phyloP scores from a whole-genome alignment of 495 filamentous ascomycete species.

The Aspergillus sclerotioniger region DNA sequence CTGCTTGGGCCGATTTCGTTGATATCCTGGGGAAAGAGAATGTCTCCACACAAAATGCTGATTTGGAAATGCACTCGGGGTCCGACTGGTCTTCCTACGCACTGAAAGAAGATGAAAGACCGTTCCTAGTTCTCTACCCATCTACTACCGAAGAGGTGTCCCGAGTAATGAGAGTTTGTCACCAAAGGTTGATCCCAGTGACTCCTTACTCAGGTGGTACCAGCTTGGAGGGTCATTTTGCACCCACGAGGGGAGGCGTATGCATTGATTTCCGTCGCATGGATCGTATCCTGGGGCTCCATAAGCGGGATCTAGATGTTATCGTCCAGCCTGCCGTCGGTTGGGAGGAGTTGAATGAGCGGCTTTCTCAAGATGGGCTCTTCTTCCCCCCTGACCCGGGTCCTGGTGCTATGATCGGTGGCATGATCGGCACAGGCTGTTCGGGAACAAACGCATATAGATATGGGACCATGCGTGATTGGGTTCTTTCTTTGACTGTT shows the following conservation, averaged over 20 bases:
- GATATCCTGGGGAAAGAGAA: slow-evolving; percentile 80
- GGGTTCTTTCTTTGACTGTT: slow-evolving; percentile 62
- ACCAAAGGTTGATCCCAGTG: slow-evolving; percentile 58
- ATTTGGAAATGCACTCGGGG: slow-evolving; percentile 70
- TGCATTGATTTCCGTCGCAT: slow-evolving; percentile 65
- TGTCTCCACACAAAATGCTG: slow-evolving; percentile 69
- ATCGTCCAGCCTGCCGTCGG: slow-evolving; percentile 66
- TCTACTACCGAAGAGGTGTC: slow-evolving; percentile 55
- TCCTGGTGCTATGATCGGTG: slow-evolving; percentile 66
- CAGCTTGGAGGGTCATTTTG: slow-evolving; percentile 62
- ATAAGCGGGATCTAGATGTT: slow-evolving; percentile 60
- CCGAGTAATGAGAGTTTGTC: slow-evolving; percentile 62
- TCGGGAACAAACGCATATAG: slow-evolving; percentile 67
- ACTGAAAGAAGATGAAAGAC: slow-evolving; percentile 43
- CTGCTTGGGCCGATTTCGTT: slow-evolving; percentile 90
- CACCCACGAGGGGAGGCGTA: slow-evolving; percentile 59
- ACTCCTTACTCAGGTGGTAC: slow-evolving; percentile 64
- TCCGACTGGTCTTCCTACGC: slow-evolving; percentile 89
- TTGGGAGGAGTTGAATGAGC: slow-evolving; percentile 62
- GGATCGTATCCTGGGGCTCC: slow-evolving; percentile 56
- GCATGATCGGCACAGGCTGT: slow-evolving; percentile 67
- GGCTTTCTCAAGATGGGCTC: slow-evolving; percentile 52
- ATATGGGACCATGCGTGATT: slow-evolving; percentile 69
- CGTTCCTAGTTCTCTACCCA: slow-evolving; percentile 52
- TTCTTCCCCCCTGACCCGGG: slow-evolving; percentile 70